Percentiles rank a stretch among this genome's conserved stretches.
Evolutionary conservation across 1,284 basidiomycete genomes (phyloP).

Genomic region (Cutaneotrichosporon mucoides): DNA sequence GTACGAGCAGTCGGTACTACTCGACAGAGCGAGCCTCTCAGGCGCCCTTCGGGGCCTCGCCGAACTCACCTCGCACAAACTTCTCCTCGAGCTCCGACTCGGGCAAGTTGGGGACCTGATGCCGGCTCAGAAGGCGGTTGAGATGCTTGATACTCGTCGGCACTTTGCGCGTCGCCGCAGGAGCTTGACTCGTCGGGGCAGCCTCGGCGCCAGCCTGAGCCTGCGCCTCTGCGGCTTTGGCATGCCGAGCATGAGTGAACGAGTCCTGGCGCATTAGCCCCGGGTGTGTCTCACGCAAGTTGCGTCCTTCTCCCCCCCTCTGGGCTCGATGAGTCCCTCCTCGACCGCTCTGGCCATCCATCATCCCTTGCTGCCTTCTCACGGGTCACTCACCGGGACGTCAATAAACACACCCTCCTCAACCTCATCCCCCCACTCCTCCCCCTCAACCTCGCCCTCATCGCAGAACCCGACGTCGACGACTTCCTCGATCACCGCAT

Average conservation of each 20-base stretch:
- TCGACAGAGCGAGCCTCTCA: too few relatives aligned
- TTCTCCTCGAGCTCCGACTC: conserved; percentile 47
- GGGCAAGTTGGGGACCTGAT: conserved; percentile 28
- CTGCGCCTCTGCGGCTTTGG: background rate
- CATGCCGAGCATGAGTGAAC: background rate
- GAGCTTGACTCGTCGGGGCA: too few relatives aligned
- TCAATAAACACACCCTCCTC: conserved; percentile 17
- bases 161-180: background rate
- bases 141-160: conserved; percentile 34
- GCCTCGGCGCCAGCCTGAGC: background rate
- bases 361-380: too few relatives aligned
- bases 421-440: conserved; percentile 17
- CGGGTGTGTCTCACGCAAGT: too few relatives aligned
- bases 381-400: conserved; percentile 5
- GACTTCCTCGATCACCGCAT: background rate
- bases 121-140: conserved; percentile 33
- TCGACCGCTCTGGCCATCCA: too few relatives aligned
- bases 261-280: background rate
- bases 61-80: conserved; percentile 45
- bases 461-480: conserved; percentile 7
- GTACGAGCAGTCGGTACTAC: too few relatives aligned
- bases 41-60: background rate
- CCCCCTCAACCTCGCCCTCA: conserved; percentile 4
- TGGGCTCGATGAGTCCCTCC: too few relatives aligned
- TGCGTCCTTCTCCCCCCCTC: too few relatives aligned